These are phyloP conservation scores for Straminergon stramineum DNA, from an alignment of 225 moss, liverwort and hornwort genomes.

Conservation along the genomic window DNA sequence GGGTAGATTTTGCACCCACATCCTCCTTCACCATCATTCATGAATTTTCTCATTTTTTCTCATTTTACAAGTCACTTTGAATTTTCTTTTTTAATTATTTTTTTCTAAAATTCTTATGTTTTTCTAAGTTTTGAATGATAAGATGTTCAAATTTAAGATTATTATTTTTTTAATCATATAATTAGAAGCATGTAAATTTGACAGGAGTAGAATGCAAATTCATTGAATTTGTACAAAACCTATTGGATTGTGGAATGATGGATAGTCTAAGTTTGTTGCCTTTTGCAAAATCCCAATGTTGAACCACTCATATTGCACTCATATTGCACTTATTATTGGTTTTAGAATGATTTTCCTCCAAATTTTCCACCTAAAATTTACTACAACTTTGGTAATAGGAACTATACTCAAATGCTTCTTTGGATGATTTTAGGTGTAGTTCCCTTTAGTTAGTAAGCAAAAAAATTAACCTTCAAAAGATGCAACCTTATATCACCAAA, in stretches of 20 bases:
- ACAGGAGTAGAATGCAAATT: neutral
- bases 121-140: neutral
- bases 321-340: neutral
- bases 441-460: neutral
- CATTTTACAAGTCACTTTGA: neutral
- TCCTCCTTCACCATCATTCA: neutral
- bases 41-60: too few species aligned
- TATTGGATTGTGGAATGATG: neutral
- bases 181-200: neutral
- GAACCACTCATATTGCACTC: neutral
- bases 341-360: neutral
- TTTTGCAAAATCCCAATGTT: neutral
- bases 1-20: neutral
- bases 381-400: neutral
- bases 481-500: neutral
- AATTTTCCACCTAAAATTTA: neutral
- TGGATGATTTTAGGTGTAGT: fast-evolving
- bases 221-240: neutral
- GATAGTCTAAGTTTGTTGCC: neutral
- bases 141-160: neutral
- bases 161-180: neutral
- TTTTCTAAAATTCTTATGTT: neutral
- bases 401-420: neutral
- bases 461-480: neutral
- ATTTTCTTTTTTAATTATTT: neutral